phyloP scores from a whole-genome alignment of 1,284 basidiomycete species.

The Exobasidium cylindrosporum region DNA sequence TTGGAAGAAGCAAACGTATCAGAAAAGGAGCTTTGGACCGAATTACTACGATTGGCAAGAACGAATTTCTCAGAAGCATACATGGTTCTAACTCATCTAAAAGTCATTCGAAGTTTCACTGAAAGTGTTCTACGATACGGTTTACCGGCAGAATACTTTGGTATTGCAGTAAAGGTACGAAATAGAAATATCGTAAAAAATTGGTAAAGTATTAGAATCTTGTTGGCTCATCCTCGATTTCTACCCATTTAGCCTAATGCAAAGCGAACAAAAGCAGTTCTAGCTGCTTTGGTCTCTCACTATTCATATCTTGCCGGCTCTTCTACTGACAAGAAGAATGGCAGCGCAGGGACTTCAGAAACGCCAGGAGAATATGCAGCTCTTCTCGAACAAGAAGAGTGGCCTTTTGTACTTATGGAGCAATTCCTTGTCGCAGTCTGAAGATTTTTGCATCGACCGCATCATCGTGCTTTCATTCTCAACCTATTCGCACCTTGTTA shows the following conservation, averaged over 20 bases:
- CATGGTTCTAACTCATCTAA: slow-evolving; percentile 89
- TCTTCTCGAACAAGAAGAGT: slow-evolving; percentile 49
- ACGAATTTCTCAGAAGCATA: slow-evolving; percentile 97
- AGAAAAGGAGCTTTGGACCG: slow-evolving; percentile 98
- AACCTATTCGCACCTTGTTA: too few relatives aligned
- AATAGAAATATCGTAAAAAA: too few relatives aligned
- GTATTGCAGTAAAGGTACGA: slow-evolving; percentile 72
- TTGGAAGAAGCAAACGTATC: slow-evolving; percentile 74
- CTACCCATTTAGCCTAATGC: slow-evolving; percentile 74
- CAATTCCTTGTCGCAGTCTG: slow-evolving; percentile 36
- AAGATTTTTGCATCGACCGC: too few relatives aligned
- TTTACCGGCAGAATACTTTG: slow-evolving; percentile 85
- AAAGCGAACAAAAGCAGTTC: slow-evolving; percentile 71
- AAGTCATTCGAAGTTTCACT: slow-evolving; percentile 84
- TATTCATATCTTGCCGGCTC: slow-evolving; percentile 70
- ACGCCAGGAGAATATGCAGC: slow-evolving; percentile 51
- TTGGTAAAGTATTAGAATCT: background rate
- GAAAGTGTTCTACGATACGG: slow-evolving; percentile 96
- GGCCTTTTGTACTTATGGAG: slow-evolving; percentile 49
- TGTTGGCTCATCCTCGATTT: too few relatives aligned
- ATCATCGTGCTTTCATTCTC: too few relatives aligned
- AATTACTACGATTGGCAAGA: slow-evolving; percentile 83
- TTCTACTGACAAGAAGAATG: slow-evolving; percentile 54
- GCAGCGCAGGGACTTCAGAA: slow-evolving; percentile 19
- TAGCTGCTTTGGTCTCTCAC: slow-evolving; percentile 71